phyloP scores from a whole-genome alignment of 768 basidiomycete genomes.

The Suillus fuscotomentosus region DNA sequence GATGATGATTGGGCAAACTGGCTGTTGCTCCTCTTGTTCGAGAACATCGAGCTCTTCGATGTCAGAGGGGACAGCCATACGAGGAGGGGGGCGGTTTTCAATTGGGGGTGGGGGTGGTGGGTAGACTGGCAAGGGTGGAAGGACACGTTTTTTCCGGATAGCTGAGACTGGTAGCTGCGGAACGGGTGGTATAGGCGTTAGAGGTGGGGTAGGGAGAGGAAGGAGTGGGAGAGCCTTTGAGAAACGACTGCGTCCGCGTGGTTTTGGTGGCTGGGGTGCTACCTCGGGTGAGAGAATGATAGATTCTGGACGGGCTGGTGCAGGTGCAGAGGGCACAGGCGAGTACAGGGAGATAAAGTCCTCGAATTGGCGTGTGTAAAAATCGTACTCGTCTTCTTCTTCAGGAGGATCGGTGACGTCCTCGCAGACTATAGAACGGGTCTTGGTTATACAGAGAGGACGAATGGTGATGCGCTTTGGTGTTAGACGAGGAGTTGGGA shows the following conservation, averaged over 20 bases:
- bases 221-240: slow-evolving; percentile 40
- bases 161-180: slow-evolving; percentile 11
- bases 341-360: slow-evolving; percentile 49
- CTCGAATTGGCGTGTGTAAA: slow-evolving; percentile 56
- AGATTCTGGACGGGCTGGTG: slow-evolving; percentile 40
- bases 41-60: slow-evolving; percentile 29
- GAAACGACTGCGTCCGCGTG: slow-evolving; percentile 32
- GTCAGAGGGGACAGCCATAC: slow-evolving; percentile 47
- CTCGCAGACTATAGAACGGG: slow-evolving; percentile 18
- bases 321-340: slow-evolving; percentile 24
- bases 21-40: slow-evolving; percentile 14
- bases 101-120: slow-evolving; percentile 20
- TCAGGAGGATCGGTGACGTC: slow-evolving; percentile 18
- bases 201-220: slow-evolving; percentile 35
- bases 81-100: slow-evolving; percentile 48
- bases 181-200: slow-evolving; percentile 30
- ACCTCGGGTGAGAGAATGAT: slow-evolving; percentile 22
- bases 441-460: slow-evolving; percentile 51
- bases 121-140: slow-evolving; percentile 14
- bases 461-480: slow-evolving; percentile 46
- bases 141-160: slow-evolving; percentile 21
- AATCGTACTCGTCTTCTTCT: slow-evolving; percentile 52
- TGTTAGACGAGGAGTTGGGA: slow-evolving; percentile 30
- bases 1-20: not conserved
- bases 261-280: slow-evolving; percentile 19